These are phyloP conservation scores for Cajanus cajan DNA, from an alignment of 306 rosid genomes.

Conservation along the genomic window DNA sequence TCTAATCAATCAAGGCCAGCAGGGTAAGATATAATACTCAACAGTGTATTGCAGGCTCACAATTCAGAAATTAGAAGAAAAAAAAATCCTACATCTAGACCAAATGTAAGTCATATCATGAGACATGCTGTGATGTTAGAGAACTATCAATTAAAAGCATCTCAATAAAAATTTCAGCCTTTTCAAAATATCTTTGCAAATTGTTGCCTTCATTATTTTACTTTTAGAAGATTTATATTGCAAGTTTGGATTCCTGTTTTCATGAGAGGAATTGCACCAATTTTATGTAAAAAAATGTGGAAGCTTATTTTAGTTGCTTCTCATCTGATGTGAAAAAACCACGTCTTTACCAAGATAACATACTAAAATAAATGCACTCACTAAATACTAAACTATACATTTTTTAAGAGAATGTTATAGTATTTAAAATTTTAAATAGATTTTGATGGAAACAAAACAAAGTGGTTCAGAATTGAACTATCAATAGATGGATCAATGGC, in stretches of 20 bases:
- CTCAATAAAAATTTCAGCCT: neutral
- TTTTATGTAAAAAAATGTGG: too few species aligned
- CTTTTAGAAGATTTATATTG: neutral
- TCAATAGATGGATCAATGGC: slow-evolving; percentile 6
- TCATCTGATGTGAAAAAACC: too few species aligned
- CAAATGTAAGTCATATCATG: neutral
- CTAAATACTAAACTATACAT: neutral
- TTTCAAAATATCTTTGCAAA: slow-evolving; percentile 13
- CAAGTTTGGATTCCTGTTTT: too few species aligned
- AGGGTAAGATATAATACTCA: too few species aligned
- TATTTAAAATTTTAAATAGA: neutral
- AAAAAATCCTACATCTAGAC: neutral
- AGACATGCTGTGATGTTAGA: neutral
- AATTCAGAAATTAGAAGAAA: neutral
- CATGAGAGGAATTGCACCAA: too few species aligned
- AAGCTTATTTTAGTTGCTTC: too few species aligned
- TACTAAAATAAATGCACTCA: neutral
- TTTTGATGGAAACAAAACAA: neutral
- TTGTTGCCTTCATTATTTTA: neutral
- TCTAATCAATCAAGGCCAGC: too few species aligned
- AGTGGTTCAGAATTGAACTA: neutral
- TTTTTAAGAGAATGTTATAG: neutral
- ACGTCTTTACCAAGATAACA: too few species aligned
- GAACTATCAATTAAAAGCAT: neutral
- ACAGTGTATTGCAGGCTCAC: neutral